Conservation (phyloP, 495 filamentous ascomycete genomes). For the Hypoxylon cercidicola region DNA sequence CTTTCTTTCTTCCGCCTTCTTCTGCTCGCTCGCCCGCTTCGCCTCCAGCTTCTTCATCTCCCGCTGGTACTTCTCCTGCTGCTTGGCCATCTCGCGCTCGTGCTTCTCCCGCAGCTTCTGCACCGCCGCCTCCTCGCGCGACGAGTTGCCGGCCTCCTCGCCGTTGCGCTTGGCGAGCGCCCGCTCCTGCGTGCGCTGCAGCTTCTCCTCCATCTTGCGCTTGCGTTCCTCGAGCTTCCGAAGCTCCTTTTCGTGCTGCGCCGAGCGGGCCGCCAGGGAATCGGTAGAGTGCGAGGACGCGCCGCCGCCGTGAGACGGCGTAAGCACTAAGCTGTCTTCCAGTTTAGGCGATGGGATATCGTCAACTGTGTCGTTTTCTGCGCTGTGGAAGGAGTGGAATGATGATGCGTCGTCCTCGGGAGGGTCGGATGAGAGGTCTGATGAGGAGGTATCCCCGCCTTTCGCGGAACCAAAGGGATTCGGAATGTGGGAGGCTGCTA, state of each 20-base stretch:
- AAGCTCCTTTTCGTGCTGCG: constrained; percentile 76
- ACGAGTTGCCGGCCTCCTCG: constrained; percentile 43
- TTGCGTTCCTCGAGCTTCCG: constrained; percentile 77
- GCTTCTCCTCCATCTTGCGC: constrained; percentile 74
- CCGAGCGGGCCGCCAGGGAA: constrained; percentile 44
- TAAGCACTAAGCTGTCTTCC: constrained; percentile 40
- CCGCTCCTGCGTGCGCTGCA: constrained; percentile 63
- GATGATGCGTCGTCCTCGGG: constrained; percentile 48
- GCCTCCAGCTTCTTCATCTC: constrained; percentile 71
- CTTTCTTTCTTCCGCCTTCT: constrained; percentile 68
- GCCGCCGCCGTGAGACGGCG: constrained; percentile 43
- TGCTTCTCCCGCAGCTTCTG: constrained; percentile 68
- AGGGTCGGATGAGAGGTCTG: constrained; percentile 26
- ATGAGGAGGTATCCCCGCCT: constrained; percentile 46
- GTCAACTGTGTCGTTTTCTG: constrained; percentile 41
- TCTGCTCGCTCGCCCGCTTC: constrained; percentile 68
- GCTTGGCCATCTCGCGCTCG: constrained; percentile 66
- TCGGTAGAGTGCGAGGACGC: constrained; percentile 46
- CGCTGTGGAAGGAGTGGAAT: constrained; percentile 54
- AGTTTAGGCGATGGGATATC: constrained; percentile 37
- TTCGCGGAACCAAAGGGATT: constrained; percentile 44
- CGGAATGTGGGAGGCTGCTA: constrained; percentile 50
- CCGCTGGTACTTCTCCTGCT: constrained; percentile 71
- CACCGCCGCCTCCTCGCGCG: constrained; percentile 59
- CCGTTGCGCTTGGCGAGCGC: constrained; percentile 50